Evolutionary conservation across 2,329 filamentous ascomycete species (phyloP), one percentile per base, ranked within the genome.

Genomic region (Clonostachys chloroleuca): DNA sequence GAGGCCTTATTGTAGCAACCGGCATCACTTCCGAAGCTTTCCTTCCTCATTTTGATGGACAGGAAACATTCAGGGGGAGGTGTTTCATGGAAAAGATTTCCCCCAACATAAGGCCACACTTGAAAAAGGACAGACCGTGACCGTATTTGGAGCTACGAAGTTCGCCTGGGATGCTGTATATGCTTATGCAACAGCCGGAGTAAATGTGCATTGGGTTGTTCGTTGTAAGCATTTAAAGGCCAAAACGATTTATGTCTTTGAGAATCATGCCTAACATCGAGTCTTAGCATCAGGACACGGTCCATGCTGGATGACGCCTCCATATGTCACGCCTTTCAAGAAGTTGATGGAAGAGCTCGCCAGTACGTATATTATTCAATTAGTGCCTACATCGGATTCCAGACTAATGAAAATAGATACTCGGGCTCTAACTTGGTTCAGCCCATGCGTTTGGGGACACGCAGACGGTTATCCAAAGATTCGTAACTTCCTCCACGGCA

Each of bases 361-460:
- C 52, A 20, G 56, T 77, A 42, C 12, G 14, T 18, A 33, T 40
- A 13, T 2, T 10, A 12, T 12, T 16, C 17, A 13, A 20, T 42
- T 7, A 9, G 24, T 30, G 24, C 24, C 9, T 30, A 6, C 6
- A 42, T 18, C 10, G 12, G 16, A 9, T 3, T 40, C 14, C 30
- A 36, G 17, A 6, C 18, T 12, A 30, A 14, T n/a, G 14, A 14
- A 39, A 3, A 30, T 17, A 47, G 42, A 45, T n/a, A 40, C 35
- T 13, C 46, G 46, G 5, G 14, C 39, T 36, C 16, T 48, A 5
- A 36, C 77, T 1, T 87, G 81, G 77, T 77, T 88, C 57, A 80
- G 73, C 17, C 84, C 85, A 0, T 87, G 83, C 52, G 73, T 81
- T 2, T 88, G 81, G 80, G 82, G 80, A 2, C 63, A 67, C 3